These are phyloP conservation scores for Bjerkandera adusta DNA, from an alignment of 1,284 basidiomycete genomes.

Conservation along the genomic window DNA sequence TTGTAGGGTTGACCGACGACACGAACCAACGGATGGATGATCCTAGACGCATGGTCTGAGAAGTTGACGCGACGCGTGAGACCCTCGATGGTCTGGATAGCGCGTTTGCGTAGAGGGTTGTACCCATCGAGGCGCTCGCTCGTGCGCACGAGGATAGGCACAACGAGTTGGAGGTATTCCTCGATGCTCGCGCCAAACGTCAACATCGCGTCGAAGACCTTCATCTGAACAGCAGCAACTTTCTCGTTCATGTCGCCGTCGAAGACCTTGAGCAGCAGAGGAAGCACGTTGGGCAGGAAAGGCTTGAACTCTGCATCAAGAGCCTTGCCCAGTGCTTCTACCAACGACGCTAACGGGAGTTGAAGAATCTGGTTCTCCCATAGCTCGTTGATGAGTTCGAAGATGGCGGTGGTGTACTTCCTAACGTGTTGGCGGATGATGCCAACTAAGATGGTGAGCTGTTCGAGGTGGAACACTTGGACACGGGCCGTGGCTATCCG, in stretches of 20 bases:
- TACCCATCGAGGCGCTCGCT: constrained; percentile 86
- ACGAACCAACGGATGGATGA: constrained; percentile 93
- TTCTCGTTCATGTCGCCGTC: constrained; percentile 86
- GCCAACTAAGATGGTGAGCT: constrained; percentile 92
- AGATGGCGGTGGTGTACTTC: constrained; percentile 85
- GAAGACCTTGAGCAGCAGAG: constrained; percentile 88
- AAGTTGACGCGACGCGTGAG: constrained; percentile 95
- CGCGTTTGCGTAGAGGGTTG: constrained; percentile 75
- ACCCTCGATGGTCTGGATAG: constrained; percentile 90
- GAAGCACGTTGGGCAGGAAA: constrained; percentile 91
- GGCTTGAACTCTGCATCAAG: constrained; percentile 98
- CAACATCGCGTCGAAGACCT: constrained; percentile 92
- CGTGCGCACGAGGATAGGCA: constrained; percentile 91
- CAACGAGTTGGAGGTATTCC: constrained; percentile 96
- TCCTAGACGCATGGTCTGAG: constrained; percentile 97
- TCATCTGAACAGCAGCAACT: constrained; percentile 77
- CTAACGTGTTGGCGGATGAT: constrained; percentile 99
- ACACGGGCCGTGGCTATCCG: constrained; percentile 78
- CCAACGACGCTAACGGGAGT: constrained; percentile 89
- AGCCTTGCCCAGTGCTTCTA: constrained; percentile 94
- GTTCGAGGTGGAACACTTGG: constrained; percentile 95
- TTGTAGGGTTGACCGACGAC: constrained; percentile 80
- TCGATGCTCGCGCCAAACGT: constrained; percentile 97
- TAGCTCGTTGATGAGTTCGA: constrained; percentile 81
- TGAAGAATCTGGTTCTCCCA: constrained; percentile 90